Evolutionary conservation across 2,329 filamentous ascomycete genomes (phyloP).

Genomic region (Rugonectria rugulosa): DNA sequence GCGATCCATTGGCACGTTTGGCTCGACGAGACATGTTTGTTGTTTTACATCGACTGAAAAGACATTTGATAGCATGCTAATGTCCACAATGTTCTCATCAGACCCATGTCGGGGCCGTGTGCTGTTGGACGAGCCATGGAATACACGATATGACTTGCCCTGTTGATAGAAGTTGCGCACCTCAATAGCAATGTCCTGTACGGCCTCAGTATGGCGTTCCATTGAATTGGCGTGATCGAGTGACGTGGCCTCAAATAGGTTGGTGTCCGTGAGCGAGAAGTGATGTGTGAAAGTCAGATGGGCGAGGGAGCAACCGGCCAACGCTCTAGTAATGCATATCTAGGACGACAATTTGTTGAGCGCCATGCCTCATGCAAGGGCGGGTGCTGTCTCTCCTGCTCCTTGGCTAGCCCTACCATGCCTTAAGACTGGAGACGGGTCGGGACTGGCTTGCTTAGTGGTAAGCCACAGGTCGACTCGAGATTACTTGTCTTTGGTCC

Average conservation of each 20-base stretch:
- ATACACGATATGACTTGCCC: conserved; percentile 69
- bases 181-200: conserved; percentile 51
- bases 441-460: too few species aligned
- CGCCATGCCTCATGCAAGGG: too few species aligned
- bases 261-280: too few species aligned
- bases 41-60: conserved; percentile 12
- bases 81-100: conserved; percentile 28
- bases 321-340: too few species aligned
- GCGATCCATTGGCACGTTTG: conserved; percentile 73
- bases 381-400: too few species aligned
- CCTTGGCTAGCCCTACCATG: too few species aligned
- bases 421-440: too few species aligned
- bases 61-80: conserved; percentile 28
- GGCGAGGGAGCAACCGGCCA: too few species aligned
- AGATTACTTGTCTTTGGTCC: too few species aligned
- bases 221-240: conserved; percentile 42
- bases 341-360: too few species aligned
- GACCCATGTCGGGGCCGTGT: conserved; percentile 60
- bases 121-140: conserved; percentile 76
- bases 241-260: neutral
- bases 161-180: conserved; percentile 54
- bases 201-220: conserved; percentile 54
- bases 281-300: too few species aligned
- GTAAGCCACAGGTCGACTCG: too few species aligned
- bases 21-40: conserved; percentile 59